Evolutionary conservation across 495 filamentous ascomycete genomes (phyloP).

Genomic region (Penicillium samsonianum): DNA sequence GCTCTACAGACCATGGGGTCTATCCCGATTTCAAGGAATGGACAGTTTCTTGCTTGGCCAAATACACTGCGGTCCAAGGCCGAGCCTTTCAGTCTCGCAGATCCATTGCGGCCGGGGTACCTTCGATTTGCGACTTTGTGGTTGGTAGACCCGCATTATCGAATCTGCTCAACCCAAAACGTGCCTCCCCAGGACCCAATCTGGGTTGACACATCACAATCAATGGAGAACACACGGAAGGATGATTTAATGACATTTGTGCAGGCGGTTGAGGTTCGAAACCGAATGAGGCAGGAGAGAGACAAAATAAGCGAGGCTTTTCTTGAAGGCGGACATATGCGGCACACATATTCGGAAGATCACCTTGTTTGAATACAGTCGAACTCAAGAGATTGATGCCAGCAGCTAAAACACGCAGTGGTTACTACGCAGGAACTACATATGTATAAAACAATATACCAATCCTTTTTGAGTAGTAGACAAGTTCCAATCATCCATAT

Average conservation of each 20-base stretch:
- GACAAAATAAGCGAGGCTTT: constrained; percentile 11
- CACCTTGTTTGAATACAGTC: background rate
- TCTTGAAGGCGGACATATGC: background rate
- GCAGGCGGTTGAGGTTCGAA: constrained; percentile 8
- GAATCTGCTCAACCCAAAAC: constrained; percentile 11
- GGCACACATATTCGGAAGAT: constrained; percentile 8
- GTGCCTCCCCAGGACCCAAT: constrained; percentile 2
- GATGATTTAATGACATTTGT: constrained; percentile 11
- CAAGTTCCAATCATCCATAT: background rate
- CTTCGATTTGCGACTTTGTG: constrained; percentile 15
- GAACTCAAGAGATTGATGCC: constrained; percentile 5
- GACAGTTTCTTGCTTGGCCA: constrained; percentile 17
- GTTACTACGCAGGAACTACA: background rate
- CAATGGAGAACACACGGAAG: background rate
- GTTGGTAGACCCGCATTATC: constrained; percentile 16
- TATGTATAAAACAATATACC: background rate
- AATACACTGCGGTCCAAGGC: constrained; percentile 11
- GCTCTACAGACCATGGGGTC: constrained; percentile 13
- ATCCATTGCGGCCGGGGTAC: constrained; percentile 6
- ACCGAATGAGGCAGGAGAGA: constrained; percentile 13
- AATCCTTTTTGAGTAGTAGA: background rate
- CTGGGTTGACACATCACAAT: constrained; percentile 7
- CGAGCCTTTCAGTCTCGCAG: constrained; percentile 8
- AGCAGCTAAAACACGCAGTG: constrained; percentile 7
- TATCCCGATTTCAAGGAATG: constrained; percentile 12